Evolutionary conservation across 352 stramenopile genomes (phyloP), one percentile per base, ranked within the genome.

Genomic region (Globisporangium sylvaticum): DNA sequence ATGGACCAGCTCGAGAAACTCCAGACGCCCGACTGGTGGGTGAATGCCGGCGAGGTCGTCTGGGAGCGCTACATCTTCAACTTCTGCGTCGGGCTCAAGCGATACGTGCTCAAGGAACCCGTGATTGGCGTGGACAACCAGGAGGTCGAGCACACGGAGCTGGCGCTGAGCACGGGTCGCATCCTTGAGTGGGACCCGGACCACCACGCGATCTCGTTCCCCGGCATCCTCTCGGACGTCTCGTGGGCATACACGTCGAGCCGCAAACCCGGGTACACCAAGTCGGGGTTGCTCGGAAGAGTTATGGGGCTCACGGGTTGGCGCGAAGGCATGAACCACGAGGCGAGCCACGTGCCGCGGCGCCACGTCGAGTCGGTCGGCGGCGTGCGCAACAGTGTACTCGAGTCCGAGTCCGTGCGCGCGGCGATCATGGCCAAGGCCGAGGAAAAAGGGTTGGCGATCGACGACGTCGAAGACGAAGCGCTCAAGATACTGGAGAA

Each of bases 221-320:
- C 89, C 6, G 84, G 89, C 0, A 61, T 96, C 27, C 74, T 96
- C 7, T 90, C 88, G 5, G 89, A 96, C 62, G 80, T 96, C 15
- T 91, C 89, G 48, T 96, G 89, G 89, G 87, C 89, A 8, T 96
- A 95, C 63, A 96, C 89, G 29, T 95, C 87, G 10, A 95, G 89
- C 55, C 83, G 89, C 60, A 92, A 93, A 56, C 89, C 89, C 12
- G 89, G 89, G 8, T 96, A 95, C 68, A 96, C 89, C 10, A 89
- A 89, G 52, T 90, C 86, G 0, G 89, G 89, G 4, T 32, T 96
- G 4, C 76, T 95, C 0, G 89, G 89, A 0, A 84, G 89, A 1
- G 77, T 96, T 54, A 95, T 96, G 86, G 89, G 89, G 0, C 69
- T 96, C 56, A 96, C 89, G 1, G 89, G 89, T 0, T 96, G 89